Evolutionary conservation across 805 yeast species (phyloP), one percentile per base, ranked within the genome.

Genomic region (Wickerhamomyces silvicola): DNA sequence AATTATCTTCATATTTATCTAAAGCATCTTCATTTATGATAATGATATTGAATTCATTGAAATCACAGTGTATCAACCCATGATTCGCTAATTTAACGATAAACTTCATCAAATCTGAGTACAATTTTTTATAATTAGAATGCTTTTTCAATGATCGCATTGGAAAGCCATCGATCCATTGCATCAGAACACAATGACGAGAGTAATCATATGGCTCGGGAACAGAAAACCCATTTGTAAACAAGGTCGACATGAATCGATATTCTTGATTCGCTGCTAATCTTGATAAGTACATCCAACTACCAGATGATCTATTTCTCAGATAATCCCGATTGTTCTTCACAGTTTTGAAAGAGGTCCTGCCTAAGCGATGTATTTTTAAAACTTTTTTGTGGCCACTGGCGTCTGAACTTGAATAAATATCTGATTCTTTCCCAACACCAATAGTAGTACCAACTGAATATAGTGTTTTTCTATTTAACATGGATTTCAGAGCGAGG

Each of bases 371-470:
- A 59, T 88, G 97, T 23, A 92, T 81, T 57, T 92, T 92, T 52
- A 92, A 60, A 12, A 88, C 95, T 46, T 74, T 72, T 32, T 75
- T 72, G n/a, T 52, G 47, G 1, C 90, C 92, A 14, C 70, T 52
- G 10, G 68, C 62, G 48, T 81, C 88, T 36, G 80, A 77, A 1
- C 83, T 88, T 10, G 88, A 71, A 56, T 81, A 86, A 49, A 92
- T 88, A 62, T 92, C 98, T 3, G 97, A 87, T 59, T 92, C 98
- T 54, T 92, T 92, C 48, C 98, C 98, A 31, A 92, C 95, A 38
- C 97, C 98, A 45, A 90, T 87, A 8, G 81, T 83, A 28, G 79
- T 69, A 12, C 95, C 97, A 11, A 90, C 72, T 2, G 90, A 80
- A 48, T 78, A 78, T 8, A 92, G 53, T 0, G 85, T 69, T 25